Evolutionary conservation across 2,329 filamentous ascomycete genomes (phyloP).

Genomic region (Verticillium klebahnii): DNA sequence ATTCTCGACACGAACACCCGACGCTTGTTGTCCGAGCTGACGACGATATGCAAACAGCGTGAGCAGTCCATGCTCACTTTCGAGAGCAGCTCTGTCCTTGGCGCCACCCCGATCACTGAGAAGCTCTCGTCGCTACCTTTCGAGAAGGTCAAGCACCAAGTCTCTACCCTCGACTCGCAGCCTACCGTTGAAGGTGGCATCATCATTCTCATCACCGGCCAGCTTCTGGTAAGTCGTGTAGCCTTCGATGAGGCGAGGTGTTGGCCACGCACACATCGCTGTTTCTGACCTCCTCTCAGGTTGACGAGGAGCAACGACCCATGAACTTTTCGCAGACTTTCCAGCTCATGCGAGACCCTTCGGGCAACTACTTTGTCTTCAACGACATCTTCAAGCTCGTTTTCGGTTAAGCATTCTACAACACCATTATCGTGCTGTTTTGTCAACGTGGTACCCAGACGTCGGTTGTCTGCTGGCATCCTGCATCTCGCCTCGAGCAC

Average conservation of each 20-base stretch:
- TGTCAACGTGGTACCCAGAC: neutral
- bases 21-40: neutral
- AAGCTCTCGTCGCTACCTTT: conserved; percentile 78
- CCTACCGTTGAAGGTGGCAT: conserved; percentile 68
- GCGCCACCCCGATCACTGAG: conserved; percentile 62
- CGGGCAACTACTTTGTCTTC: conserved; percentile 75
- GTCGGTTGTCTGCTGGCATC: neutral
- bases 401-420: conserved; percentile 44
- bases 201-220: conserved; percentile 83
- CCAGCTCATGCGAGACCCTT: conserved; percentile 67
- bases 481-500: neutral
- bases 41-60: conserved; percentile 45
- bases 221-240: conserved; percentile 62
- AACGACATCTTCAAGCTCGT: conserved; percentile 96
- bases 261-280: neutral
- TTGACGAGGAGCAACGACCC: conserved; percentile 78
- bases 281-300: conserved; percentile 39
- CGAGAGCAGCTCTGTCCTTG: conserved; percentile 65
- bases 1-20: neutral
- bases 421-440: neutral
- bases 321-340: conserved; percentile 92
- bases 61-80: conserved; percentile 91
- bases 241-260: neutral
- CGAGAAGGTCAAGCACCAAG: conserved; percentile 72
- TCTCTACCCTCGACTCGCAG: conserved; percentile 78